Conservation (phyloP, 2,329 filamentous ascomycete species). For the Paecilomyces fulvus region DNA sequence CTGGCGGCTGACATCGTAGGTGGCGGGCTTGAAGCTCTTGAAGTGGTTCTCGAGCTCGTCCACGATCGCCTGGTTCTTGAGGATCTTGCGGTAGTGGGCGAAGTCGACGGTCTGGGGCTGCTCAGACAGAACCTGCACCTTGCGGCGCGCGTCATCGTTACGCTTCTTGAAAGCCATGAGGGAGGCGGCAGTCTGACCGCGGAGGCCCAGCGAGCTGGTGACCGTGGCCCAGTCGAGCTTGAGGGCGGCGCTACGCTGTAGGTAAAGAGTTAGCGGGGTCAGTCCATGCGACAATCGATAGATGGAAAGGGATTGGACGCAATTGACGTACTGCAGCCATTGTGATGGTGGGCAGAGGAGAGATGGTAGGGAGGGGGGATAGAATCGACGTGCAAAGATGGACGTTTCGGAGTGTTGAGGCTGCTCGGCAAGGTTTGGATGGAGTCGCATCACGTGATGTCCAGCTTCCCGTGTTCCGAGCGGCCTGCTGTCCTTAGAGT, state of each 20-base stretch:
- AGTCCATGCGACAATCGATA: background rate
- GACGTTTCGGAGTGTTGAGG: conserved; percentile 26
- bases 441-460: conserved; percentile 23
- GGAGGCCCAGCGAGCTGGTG: conserved; percentile 86
- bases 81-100: conserved; percentile 74
- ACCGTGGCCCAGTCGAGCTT: conserved; percentile 99
- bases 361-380: conserved; percentile 19
- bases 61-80: conserved; percentile 94
- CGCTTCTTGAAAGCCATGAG: conserved; percentile 98
- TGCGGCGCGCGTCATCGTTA: conserved; percentile 97
- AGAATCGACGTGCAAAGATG: conserved; percentile 25
- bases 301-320: background rate
- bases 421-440: conserved; percentile 33
- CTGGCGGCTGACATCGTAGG: conserved; percentile 88
- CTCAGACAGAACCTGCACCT: conserved; percentile 75
- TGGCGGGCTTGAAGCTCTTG: conserved; percentile 78
- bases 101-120: conserved; percentile 86
- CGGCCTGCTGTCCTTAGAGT: background rate
- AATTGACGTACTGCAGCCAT: conserved; percentile 34
- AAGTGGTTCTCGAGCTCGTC: conserved; percentile 98
- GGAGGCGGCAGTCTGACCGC: conserved; percentile 83
- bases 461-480: conserved; percentile 19
- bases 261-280: conserved; percentile 15
- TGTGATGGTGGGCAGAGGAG: conserved; percentile 24
- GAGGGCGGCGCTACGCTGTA: conserved; percentile 89